phyloP scores from a whole-genome alignment of 768 basidiomycete species.

The Leccinum rimulosum region DNA sequence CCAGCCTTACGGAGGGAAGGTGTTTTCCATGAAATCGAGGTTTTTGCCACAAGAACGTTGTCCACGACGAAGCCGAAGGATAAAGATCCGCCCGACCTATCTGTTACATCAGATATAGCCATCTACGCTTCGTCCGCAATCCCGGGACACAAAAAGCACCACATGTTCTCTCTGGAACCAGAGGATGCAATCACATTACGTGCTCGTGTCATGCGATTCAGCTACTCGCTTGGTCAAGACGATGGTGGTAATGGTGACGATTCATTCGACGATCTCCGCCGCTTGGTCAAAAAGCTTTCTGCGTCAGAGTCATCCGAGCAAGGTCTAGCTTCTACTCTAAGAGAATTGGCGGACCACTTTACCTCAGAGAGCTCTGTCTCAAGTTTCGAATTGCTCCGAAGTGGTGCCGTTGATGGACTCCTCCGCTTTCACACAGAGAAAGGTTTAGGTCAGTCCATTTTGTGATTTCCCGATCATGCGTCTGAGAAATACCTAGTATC shows the following conservation, averaged over 20 bases:
- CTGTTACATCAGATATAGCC: constrained; percentile 36
- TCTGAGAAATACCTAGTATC: constrained; percentile 46
- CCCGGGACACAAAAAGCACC: constrained; percentile 67
- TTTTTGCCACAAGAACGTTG: constrained; percentile 63
- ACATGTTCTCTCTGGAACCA: constrained; percentile 70
- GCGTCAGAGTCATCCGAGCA: constrained; percentile 56
- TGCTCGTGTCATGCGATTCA: constrained; percentile 87
- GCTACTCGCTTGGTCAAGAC: constrained; percentile 61
- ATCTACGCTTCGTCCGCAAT: constrained; percentile 44
- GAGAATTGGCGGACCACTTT: constrained; percentile 80
- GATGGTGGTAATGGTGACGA: constrained; percentile 52
- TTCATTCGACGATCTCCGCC: constrained; percentile 60
- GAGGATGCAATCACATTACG: constrained; percentile 91
- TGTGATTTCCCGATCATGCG: not conserved
- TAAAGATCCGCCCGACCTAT: constrained; percentile 33
- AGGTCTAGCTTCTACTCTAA: constrained; percentile 57
- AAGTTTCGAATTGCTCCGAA: constrained; percentile 93
- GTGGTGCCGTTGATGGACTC: constrained; percentile 86
- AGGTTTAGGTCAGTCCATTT: constrained; percentile 25
- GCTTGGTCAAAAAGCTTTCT: constrained; percentile 64
- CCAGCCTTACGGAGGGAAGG: constrained; percentile 93
- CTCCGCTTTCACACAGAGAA: constrained; percentile 79
- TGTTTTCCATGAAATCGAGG: constrained; percentile 92
- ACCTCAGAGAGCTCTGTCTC: constrained; percentile 78
- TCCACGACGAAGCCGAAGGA: constrained; percentile 53